Percentiles rank a stretch among this genome's conserved stretches.
These are phyloP conservation scores for Debaryomyces sp. DNA, from an alignment of 1,139 yeast genomes.

Conservation along the genomic window DNA sequence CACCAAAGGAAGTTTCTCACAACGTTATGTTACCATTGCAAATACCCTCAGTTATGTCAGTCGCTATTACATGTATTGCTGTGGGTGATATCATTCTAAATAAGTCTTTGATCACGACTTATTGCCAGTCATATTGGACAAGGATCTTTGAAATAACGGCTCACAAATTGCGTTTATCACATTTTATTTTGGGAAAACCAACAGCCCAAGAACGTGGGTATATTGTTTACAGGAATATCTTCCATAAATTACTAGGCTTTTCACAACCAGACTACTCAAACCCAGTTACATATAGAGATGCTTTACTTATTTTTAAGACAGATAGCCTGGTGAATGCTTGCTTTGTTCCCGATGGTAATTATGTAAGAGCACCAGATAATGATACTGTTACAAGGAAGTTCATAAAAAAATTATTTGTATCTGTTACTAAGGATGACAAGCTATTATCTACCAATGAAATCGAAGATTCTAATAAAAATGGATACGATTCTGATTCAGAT, in stretches of 20 bases:
- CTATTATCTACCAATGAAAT: constrained; percentile 41
- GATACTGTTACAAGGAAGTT: constrained; percentile 72
- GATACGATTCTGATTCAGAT: constrained; percentile 42
- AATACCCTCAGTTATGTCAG: constrained; percentile 13
- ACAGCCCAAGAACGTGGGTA: constrained; percentile 76
- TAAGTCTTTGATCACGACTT: constrained; percentile 28
- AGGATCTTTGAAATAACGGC: constrained; percentile 60
- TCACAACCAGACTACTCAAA: constrained; percentile 58
- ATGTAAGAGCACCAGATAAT: constrained; percentile 82
- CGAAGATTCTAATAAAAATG: constrained; percentile 24
- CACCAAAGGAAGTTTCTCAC: constrained; percentile 13
- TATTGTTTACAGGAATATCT: constrained; percentile 57
- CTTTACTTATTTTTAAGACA: constrained; percentile 44
- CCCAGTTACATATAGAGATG: constrained; percentile 58
- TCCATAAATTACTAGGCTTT: constrained; percentile 38
- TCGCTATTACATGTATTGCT: constrained; percentile 11
- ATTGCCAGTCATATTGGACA: constrained; percentile 60
- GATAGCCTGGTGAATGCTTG: constrained; percentile 46
- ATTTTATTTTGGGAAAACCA: constrained; percentile 73
- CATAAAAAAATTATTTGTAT: constrained; percentile 68
- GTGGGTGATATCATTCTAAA: constrained; percentile 13
- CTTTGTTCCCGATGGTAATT: constrained; percentile 78
- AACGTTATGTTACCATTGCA: constrained; percentile 30
- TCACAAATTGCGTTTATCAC: constrained; percentile 66
- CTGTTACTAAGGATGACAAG: constrained; percentile 80